phyloP scores from a whole-genome alignment of 179 eudicot species.

The Beta macrorhiza region DNA sequence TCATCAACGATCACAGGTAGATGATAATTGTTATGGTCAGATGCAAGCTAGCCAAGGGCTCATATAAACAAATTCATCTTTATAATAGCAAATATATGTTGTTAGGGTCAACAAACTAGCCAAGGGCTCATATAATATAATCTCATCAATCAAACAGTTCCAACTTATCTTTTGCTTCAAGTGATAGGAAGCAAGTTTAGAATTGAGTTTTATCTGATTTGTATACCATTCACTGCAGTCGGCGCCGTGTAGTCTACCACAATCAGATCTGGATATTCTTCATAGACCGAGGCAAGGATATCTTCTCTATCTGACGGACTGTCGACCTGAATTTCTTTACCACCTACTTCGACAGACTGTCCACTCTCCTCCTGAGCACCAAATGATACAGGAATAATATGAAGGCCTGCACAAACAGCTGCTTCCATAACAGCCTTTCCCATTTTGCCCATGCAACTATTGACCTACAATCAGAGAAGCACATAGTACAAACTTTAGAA shows the following conservation, averaged over 20 bases:
- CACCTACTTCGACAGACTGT: constrained; percentile 55
- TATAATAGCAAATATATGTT: not conserved
- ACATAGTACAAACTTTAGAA: constrained; percentile 6
- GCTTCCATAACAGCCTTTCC: constrained; percentile 95
- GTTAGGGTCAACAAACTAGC: not conserved
- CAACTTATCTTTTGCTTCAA: not conserved
- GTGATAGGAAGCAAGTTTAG: not conserved
- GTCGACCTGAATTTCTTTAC: constrained; percentile 64
- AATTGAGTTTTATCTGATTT: not conserved
- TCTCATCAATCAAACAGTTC: constrained; percentile 1
- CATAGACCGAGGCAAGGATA: constrained; percentile 48
- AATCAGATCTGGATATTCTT: constrained; percentile 65
- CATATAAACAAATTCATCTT: not conserved
- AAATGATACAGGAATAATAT: constrained; percentile 71
- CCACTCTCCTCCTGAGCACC: constrained; percentile 65
- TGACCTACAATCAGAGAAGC: constrained; percentile 53
- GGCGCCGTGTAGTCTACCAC: constrained; percentile 92
- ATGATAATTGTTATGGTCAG: not conserved
- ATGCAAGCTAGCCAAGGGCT: not conserved
- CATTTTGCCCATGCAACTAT: constrained; percentile 90
- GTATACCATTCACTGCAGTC: constrained; percentile 72
- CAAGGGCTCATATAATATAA: not conserved
- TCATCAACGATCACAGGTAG: not conserved
- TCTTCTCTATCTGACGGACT: constrained; percentile 68
- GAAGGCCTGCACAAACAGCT: constrained; percentile 66